Evolutionary conservation across 257 asterid species (phyloP), one percentile per base, ranked within the genome.

Genomic region (Primulina eburnea): DNA sequence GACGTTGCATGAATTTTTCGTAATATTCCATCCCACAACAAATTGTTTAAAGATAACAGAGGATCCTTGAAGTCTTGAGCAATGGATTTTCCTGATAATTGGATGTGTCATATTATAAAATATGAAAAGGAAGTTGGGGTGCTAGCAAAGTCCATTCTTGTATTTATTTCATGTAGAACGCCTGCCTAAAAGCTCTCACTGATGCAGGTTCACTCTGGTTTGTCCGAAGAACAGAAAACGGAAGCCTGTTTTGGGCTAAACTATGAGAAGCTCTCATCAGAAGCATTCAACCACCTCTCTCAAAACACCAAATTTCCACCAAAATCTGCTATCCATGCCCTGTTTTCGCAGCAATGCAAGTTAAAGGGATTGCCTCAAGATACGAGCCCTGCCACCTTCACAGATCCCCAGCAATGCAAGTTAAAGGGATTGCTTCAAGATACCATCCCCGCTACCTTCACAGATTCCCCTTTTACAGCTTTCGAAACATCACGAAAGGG

Each of bases 181-280:
- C 32, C n/a, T n/a, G 34, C 17, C 3, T 50, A 50, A 50, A 4
- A 50, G 5, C 24, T 14, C 30, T 64, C 60, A 60, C 38, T 47
- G 24, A 17, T 71, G 75, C 82, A 92, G 97, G 92, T 92, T 50
- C 96, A 92, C 79, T 79, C 84, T 0, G 79, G 84, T 62, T 74
- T 90, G 80, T 73, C 86, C 0, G 95, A 86, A 72, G 97, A 90
- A 74, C 88, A 86, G 62, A 87, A 76, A 76, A 68, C 63, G 84
- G 84, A 75, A 55, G 43, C 86, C 57, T 92, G 96, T 65, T 1
- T 68, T 7, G 89, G 86, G 34, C 50, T 92, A 74, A 84, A 82
- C 62, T 86, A 88, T 47, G 91, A 85, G 81, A 92, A 88, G 78
- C 78, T 92, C n/a, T 88, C 97, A 17, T 63, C 86, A 0, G 89